Evolutionary conservation across 164 flowering plant genomes (phyloP), one percentile per base, ranked within the genome.

Genomic region (Liquidambar formosana): DNA sequence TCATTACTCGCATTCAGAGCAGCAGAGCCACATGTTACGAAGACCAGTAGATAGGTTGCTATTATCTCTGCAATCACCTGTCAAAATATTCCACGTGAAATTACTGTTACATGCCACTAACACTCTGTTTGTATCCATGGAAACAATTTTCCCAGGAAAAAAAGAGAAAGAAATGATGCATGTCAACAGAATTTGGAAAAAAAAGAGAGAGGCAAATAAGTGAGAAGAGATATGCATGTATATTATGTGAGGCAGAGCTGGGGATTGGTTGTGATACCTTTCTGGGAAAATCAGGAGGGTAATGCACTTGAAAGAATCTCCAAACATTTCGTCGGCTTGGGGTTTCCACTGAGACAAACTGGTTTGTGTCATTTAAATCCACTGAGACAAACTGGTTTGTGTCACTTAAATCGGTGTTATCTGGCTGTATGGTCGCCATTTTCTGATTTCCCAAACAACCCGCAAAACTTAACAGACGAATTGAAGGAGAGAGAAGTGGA

Each of bases 21-120:
- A 0, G 90, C 89, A 0, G 90, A 49, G 0, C 96, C 97, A 77
- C 92, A 84, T 9, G 91, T 83, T 80, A 84, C 93, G 67, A 93
- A 93, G 21, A 93, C 96, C 66, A 92, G 49, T 51, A 90, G 61
- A 67, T 67, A 92, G 0, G 97, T 92, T 0, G 92, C 87, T 61
- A 92, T 84, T 4, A 73, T 57, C 81, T 92, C 96, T 14, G 97
- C 92, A 3, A 82, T 61, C 33, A 91, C 86, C 97, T 86, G 76
- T 59, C 18, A 38, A 2, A 26, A 11, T 23, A 14, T 57, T 16
- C 16, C 5, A 49, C 53, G 14, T 49, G n/a, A 49, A 18, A 0
- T 15, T 5, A 16, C 0, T 15, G 16, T 49, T 49, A 15, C n/a
- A 5, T 15, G 5, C 16, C 53, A n/a, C n/a, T n/a, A n/a, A n/a